phyloP scores from a whole-genome alignment of 768 basidiomycete genomes.

The Phanerochaete carnosa region DNA sequence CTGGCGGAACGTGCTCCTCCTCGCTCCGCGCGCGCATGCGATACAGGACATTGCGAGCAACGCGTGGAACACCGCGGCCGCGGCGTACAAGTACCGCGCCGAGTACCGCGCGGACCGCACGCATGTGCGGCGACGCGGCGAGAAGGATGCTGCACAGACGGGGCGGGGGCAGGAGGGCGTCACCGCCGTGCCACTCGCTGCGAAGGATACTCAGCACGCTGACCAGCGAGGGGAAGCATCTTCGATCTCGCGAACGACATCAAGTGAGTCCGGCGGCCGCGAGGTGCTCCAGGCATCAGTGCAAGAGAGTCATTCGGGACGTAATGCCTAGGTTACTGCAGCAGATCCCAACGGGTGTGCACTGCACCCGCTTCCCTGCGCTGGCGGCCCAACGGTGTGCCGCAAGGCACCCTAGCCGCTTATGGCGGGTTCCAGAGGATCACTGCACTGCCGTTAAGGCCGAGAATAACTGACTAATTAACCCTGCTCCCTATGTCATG shows the following conservation, averaged over 20 bases:
- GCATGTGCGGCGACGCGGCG: not conserved
- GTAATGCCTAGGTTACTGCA: not conserved
- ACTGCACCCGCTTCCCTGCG: too few relatives aligned
- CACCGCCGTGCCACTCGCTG: not conserved
- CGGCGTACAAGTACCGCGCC: slow-evolving; percentile 36
- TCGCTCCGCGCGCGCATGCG: slow-evolving; percentile 44
- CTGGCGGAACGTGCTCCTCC: slow-evolving; percentile 59
- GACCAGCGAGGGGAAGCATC: not conserved
- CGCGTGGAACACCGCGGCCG: slow-evolving; percentile 74
- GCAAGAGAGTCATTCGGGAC: not conserved
- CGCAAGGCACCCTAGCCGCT: too few relatives aligned
- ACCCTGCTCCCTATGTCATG: too few relatives aligned
- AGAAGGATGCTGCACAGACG: not conserved
- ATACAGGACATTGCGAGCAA: slow-evolving; percentile 50
- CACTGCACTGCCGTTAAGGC: too few relatives aligned
- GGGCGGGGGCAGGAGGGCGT: not conserved
- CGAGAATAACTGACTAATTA: too few relatives aligned
- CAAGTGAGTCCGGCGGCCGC: not conserved
- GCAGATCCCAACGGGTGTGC: not conserved
- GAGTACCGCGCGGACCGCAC: not conserved
- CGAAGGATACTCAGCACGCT: not conserved
- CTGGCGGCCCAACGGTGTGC: too few relatives aligned
- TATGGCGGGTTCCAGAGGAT: too few relatives aligned
- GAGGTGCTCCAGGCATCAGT: not conserved
- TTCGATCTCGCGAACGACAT: not conserved